These are phyloP conservation scores for Blastocystis sp. DNA, from an alignment of 352 stramenopile genomes.

Conservation along the genomic window DNA sequence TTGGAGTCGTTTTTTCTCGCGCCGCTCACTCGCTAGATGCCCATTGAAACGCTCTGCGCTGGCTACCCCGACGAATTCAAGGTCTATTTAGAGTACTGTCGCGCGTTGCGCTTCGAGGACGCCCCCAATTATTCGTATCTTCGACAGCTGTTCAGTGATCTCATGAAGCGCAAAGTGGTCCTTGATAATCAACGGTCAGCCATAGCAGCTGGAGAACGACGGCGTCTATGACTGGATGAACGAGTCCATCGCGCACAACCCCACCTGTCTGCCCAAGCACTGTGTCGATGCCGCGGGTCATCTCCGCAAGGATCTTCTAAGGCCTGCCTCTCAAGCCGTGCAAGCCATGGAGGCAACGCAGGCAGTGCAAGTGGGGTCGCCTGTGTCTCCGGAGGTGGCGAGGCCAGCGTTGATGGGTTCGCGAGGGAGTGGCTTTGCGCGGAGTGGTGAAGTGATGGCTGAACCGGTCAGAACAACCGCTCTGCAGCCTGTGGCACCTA, in stretches of 20 bases:
- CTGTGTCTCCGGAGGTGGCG: too few relatives aligned
- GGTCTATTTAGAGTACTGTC: constrained; percentile 81
- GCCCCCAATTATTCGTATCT: constrained; percentile 89
- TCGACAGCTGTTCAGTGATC: constrained; percentile 79
- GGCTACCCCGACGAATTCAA: constrained; percentile 75
- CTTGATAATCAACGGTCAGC: background rate
- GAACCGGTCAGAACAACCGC: too few relatives aligned
- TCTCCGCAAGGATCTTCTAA: constrained; percentile 38
- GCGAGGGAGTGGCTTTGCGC: too few relatives aligned
- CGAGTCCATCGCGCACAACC: constrained; percentile 56
- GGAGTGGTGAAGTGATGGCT: too few relatives aligned
- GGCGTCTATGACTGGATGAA: constrained; percentile 69
- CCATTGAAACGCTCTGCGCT: constrained; percentile 74
- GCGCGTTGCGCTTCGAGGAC: constrained; percentile 87
- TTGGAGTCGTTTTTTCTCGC: constrained; percentile 70
- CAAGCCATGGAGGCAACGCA: too few relatives aligned
- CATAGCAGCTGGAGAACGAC: constrained; percentile 56
- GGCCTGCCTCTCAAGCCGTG: constrained; percentile 3
- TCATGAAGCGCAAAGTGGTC: constrained; percentile 69
- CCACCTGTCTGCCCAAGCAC: constrained; percentile 45
- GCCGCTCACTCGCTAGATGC: constrained; percentile 62
- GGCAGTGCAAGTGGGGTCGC: too few relatives aligned
- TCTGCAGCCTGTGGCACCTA: too few relatives aligned
- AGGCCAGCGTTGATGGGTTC: too few relatives aligned
- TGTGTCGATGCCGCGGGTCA: background rate